Evolutionary conservation across 1,139 yeast species (phyloP), one percentile per base, ranked within the genome.

Genomic region (Suhomyces bokatorum): DNA sequence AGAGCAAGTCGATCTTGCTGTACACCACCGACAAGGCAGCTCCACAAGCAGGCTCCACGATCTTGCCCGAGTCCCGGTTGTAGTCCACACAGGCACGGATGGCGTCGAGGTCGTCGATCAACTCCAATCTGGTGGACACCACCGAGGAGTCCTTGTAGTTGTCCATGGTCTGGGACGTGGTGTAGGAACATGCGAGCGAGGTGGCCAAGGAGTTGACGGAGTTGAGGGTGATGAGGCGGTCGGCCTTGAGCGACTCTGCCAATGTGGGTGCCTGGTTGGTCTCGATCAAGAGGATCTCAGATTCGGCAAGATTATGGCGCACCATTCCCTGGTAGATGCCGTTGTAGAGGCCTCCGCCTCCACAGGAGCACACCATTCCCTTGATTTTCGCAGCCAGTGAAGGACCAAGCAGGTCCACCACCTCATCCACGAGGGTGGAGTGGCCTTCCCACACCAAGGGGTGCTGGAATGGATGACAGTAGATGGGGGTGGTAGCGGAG

Each of bases 31-130:
- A 77, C 27, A 85, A 54, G 0, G 89, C 76, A 2, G 88, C 90
- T 10, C 89, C 90, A 66, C 91, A 85, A 0, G 91, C 89, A 0
- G 90, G 89, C 57, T 85, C 91, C 0, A 82, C 80, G 8, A 82
- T 66, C 41, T 75, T 66, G 32, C 73, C 72, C 47, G 70, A 77
- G 34, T 72, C 77, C 11, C 75, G 67, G 6, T 81, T 76, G 52
- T 75, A 81, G 33, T 61, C 66, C 13, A 80, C 57, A 41, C 82
- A 69, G 0, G 85, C 83, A 15, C 61, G 58, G 1, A 79, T 66
- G 0, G 87, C 81, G 41, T 81, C 83, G 4, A 62, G 47, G 55
- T 85, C 91, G 13, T 76, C 69, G 3, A 84, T 78, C 4, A 77
- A 63, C 7, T 74, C 67, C 8, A 82, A 64, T 24, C 54, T 59